Evolutionary conservation across 805 yeast species (phyloP), one percentile per base, ranked within the genome.

Genomic region (Saccharomyces eubayanus): DNA sequence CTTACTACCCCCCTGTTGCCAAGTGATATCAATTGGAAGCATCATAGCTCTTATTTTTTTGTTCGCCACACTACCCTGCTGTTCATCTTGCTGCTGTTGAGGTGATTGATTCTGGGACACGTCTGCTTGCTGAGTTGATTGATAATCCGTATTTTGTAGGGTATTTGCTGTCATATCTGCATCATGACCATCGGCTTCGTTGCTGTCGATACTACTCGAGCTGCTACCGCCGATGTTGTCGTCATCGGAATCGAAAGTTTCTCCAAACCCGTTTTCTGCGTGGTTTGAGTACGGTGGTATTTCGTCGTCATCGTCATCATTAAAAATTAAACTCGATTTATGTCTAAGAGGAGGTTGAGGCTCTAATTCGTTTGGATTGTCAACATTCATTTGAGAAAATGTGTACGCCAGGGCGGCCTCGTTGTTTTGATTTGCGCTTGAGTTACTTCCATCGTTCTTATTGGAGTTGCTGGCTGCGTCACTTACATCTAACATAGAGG

Each of bases 1-100:
- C 63, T 87, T 87, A 50, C 81, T 81, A 56, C 99, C 99, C n/a
- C 98, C 98, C 70, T 92, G 96, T 16, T 83, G 84, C 99, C 99
- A 92, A 59, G 82, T 82, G 54, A 90, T 85, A 53, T 85, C 90
- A 0, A 89, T 77, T 2, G 83, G 82, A 5, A 66, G 65, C 66
- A 70, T 60, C n/a, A 50, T 36, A 8, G 43, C 21, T n/a, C 43
- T 36, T 36, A 10, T 21, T 36, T 36, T 36, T 16, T 36, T 36
- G 24, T 16, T 21, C 24, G 16, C 43, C 43, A n/a, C 24, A 16
- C 24, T 16, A 12, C 21, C 9, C 43, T 51, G 56, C 12, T 48
- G 54, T 57, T 56, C 49, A 56, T 57, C 40, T 28, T 28, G 52
- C n/a, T 21, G 12, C 21, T 27, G 43, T 40, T 49, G 49, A 27